Conservation (phyloP, 306 rosid species). For the Prunus mongolica region DNA sequence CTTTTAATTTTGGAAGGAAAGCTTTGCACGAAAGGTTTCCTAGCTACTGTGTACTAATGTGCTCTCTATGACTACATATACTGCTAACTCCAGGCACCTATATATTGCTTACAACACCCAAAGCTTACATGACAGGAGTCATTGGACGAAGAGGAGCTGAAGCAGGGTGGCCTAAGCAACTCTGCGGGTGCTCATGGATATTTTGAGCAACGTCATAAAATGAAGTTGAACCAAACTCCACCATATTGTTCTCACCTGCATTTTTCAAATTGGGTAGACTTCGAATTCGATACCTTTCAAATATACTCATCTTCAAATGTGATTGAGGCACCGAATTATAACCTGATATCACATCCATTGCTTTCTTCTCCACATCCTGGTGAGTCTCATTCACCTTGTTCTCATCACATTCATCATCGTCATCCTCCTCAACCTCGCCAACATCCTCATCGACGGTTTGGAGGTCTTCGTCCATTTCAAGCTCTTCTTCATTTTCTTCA, state of each 20-base stretch:
- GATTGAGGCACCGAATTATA: constrained; percentile 1
- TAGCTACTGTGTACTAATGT: not conserved
- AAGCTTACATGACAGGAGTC: constrained; percentile 15
- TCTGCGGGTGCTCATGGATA: not conserved
- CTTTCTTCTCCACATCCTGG: not conserved
- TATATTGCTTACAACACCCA: not conserved
- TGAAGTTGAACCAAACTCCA: not conserved
- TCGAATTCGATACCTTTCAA: too few species aligned
- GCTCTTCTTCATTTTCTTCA: constrained; percentile 11
- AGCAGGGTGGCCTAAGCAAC: constrained; percentile 24
- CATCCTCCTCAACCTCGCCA: not conserved
- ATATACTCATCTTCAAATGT: too few species aligned
- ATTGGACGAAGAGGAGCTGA: constrained; percentile 39
- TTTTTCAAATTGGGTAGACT: too few species aligned
- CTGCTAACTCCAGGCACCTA: not conserved
- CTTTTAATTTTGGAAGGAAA: too few species aligned
- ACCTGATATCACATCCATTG: not conserved
- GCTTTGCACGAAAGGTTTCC: too few species aligned
- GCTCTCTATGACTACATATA: not conserved
- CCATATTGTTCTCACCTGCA: too few species aligned
- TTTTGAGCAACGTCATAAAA: constrained; percentile 9
- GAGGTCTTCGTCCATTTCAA: not conserved
- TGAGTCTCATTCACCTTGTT: not conserved
- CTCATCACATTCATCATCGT: not conserved
- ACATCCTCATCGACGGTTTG: not conserved